Conservation (phyloP, 176 grass and related monocot species). For the Chloris gayana region DNA sequence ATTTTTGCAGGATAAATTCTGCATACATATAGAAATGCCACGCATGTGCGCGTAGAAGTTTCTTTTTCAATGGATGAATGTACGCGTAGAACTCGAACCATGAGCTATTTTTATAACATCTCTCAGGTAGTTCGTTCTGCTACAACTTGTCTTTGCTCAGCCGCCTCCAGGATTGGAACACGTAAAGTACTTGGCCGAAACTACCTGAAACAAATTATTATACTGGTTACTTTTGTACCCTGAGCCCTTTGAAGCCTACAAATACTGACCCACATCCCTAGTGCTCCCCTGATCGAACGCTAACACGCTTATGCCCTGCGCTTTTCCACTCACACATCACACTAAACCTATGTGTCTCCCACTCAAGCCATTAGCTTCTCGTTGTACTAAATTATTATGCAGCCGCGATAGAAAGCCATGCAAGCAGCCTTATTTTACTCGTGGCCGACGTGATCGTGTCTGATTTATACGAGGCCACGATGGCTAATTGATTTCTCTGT, state of each 20-base stretch:
- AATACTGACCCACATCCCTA: slow-evolving; percentile 71
- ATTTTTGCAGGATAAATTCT: background rate
- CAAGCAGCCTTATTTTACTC: slow-evolving; percentile 50
- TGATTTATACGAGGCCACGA: slow-evolving; percentile 53
- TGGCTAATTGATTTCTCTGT: background rate
- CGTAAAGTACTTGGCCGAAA: slow-evolving; percentile 39
- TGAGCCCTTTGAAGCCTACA: slow-evolving; percentile 73
- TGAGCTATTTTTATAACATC: slow-evolving; percentile 17
- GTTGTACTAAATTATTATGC: slow-evolving; percentile 5
- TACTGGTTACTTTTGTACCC: slow-evolving; percentile 53
- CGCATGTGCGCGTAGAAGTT: background rate
- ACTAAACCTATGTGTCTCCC: slow-evolving; percentile 71
- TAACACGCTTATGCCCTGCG: slow-evolving; percentile 50
- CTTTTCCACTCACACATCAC: slow-evolving; percentile 52
- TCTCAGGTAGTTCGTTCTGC: slow-evolving; percentile 37
- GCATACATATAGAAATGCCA: background rate
- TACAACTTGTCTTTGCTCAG: background rate
- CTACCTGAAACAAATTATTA: slow-evolving; percentile 49
- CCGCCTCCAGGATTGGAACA: slow-evolving; percentile 53
- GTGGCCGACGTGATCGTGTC: slow-evolving; percentile 55
- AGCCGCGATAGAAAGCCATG: slow-evolving; percentile 32
- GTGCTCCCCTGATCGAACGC: slow-evolving; percentile 70
- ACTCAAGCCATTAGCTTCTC: slow-evolving; percentile 55
- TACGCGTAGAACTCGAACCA: background rate
- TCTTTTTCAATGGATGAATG: too few species aligned